A percentile compares a stretch with the other conserved stretches of the same genome.
These are phyloP conservation scores for Styphnolobium japonicum DNA, from an alignment of 306 rosid species.

Conservation along the genomic window DNA sequence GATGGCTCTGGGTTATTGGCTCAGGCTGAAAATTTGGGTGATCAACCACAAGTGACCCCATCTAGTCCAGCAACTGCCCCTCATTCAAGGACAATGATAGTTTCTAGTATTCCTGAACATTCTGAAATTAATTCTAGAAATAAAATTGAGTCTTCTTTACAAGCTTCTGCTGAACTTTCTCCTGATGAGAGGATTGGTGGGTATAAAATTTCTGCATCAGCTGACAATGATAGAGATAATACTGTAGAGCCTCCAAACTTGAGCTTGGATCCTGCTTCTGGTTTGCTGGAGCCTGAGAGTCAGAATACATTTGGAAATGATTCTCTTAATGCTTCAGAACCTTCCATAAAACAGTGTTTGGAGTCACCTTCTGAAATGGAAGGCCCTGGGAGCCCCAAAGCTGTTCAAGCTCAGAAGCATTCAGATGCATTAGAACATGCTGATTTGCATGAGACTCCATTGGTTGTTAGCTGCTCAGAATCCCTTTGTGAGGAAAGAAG, in stretches of 20 bases:
- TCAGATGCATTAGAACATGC: slow-evolving; percentile 21
- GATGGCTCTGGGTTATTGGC: slow-evolving; percentile 2
- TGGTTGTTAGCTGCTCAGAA: slow-evolving; percentile 22
- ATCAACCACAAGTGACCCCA: slow-evolving; percentile 25
- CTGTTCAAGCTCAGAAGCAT: slow-evolving; percentile 23
- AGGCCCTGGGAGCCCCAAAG: background rate
- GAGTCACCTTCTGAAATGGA: slow-evolving; percentile 26
- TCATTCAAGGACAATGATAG: slow-evolving; percentile 1
- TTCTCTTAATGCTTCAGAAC: slow-evolving; percentile 16
- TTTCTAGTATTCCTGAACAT: slow-evolving; percentile 24
- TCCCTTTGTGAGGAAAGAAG: slow-evolving; percentile 5
- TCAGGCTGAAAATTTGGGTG: slow-evolving; percentile 20
- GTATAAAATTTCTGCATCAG: slow-evolving; percentile 11
- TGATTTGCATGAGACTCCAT: slow-evolving; percentile 18
- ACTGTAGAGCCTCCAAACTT: background rate
- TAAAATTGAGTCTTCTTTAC: slow-evolving; percentile 10
- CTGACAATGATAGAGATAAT: background rate
- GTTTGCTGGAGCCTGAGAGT: slow-evolving; percentile 13
- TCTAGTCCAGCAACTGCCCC: slow-evolving; percentile 15
- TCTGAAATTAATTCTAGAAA: slow-evolving; percentile 26
- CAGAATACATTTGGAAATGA: background rate
- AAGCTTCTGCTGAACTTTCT: slow-evolving; percentile 24
- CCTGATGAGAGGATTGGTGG: slow-evolving; percentile 11
- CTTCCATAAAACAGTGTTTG: background rate
- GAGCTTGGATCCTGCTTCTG: slow-evolving; percentile 17